A percentile compares a stretch with the other conserved stretches of the same genome.
phyloP scores from a whole-genome alignment of 768 basidiomycete genomes.

The Botryobasidium botryosum region DNA sequence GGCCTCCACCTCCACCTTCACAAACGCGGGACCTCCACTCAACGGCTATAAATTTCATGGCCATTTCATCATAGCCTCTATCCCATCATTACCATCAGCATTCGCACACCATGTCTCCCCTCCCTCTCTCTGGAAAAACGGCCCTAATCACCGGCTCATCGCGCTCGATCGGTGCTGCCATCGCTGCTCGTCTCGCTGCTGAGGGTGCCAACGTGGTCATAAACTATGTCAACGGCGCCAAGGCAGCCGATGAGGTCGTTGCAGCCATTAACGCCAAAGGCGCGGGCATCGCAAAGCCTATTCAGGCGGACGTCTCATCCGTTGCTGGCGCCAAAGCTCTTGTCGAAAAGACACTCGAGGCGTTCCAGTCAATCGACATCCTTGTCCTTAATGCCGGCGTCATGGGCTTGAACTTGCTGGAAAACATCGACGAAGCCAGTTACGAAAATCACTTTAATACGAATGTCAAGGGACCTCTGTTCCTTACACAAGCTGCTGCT shows the following conservation, averaged over 20 bases:
- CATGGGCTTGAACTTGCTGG: conserved; percentile 35
- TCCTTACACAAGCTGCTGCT: conserved; percentile 27
- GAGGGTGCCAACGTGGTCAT: conserved; percentile 42
- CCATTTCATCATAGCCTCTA: no score
- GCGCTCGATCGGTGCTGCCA: conserved; percentile 39
- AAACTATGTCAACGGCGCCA: conserved; percentile 31
- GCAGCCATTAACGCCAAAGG: conserved; percentile 29
- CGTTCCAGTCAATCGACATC: conserved; percentile 38
- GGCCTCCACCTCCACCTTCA: no score
- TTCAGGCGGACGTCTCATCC: conserved; percentile 36
- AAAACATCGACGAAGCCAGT: conserved; percentile 34
- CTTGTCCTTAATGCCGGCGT: conserved; percentile 41
- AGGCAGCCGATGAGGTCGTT: conserved; percentile 32
- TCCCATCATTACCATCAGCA: no score
- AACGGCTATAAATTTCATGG: no score
- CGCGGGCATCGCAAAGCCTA: conserved; percentile 28
- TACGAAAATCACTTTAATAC: conserved; percentile 35
- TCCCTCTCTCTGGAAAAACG: conserved; percentile 30
- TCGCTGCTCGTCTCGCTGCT: conserved; percentile 34
- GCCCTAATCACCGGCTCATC: conserved; percentile 47
- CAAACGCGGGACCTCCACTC: no score
- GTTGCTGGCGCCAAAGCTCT: conserved; percentile 31
- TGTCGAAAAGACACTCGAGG: conserved; percentile 30
- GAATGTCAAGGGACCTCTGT: conserved; percentile 45
- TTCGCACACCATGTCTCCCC: no score